Percentiles rank a stretch among this genome's conserved stretches.
Conservation (phyloP, 1,139 yeast genomes). For the Candida anutae region DNA sequence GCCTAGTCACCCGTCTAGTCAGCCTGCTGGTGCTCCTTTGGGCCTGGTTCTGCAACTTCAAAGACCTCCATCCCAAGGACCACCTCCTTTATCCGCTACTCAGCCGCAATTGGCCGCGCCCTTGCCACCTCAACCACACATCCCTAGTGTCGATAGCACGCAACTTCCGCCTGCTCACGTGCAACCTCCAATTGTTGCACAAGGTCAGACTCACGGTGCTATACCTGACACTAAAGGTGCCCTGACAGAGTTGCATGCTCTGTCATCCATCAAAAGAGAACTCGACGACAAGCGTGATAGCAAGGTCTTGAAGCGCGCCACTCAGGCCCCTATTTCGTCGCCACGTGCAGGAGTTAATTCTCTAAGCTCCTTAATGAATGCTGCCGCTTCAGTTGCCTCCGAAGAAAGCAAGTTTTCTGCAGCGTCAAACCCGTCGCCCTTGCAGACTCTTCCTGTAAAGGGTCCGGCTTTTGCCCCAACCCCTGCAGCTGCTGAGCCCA, state of each 20-base stretch:
- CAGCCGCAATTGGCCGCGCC: too few species aligned
- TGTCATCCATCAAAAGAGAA: conserved; percentile 22
- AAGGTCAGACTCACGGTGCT: conserved; percentile 2
- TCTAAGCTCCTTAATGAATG: conserved; percentile 24
- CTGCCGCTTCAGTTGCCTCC: conserved; percentile 15
- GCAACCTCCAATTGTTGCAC: conserved; percentile 3
- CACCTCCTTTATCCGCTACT: too few species aligned
- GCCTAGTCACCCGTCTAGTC: conserved; percentile 12
- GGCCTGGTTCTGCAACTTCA: background rate
- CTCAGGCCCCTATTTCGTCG: conserved; percentile 7
- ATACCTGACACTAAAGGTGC: conserved; percentile 1
- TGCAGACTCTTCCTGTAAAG: too few species aligned
- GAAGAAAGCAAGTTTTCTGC: conserved; percentile 5
- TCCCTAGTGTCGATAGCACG: conserved; percentile 8
- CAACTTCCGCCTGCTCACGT: conserved; percentile 4
- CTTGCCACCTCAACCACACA: conserved; percentile 4
- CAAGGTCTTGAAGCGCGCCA: conserved; percentile 15
- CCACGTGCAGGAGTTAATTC: conserved; percentile 11
- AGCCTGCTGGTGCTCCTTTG: conserved; percentile 5
- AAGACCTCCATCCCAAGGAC: too few species aligned
- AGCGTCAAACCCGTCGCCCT: too few species aligned
- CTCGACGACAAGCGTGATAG: conserved; percentile 30
- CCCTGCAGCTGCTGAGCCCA: conserved; percentile 2
- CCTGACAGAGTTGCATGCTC: conserved; percentile 3
- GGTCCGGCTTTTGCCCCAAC: background rate